Evolutionary conservation across 164 flowering plant genomes (phyloP), one percentile per base, ranked within the genome.

Genomic region (Nymphaea colorata): DNA sequence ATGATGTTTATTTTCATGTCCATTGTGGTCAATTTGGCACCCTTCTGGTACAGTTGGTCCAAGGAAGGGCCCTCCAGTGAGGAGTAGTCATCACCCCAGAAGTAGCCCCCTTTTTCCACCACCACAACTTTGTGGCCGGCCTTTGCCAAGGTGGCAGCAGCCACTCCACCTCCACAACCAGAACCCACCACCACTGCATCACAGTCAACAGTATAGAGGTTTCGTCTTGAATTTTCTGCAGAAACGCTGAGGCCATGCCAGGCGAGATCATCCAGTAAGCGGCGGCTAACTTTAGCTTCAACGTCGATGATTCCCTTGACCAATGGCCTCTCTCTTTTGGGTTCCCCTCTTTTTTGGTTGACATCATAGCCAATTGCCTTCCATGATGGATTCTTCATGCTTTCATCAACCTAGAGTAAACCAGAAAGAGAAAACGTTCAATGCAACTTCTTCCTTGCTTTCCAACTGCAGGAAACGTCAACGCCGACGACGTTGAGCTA

Each of bases 101-200:
- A 85, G 66, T 88, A 88, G 79, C 76, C 75, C 4, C 93, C 93
- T 71, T 88, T 88, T 78, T 88, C 94, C 2, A 88, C 62, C 11
- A 88, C 84, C 4, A 88, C 44, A 0, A 88, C 91, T 69, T 85
- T 85, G 14, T 73, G 71, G 57, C 91, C 91, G 2, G 89, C 69
- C 16, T 61, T 69, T 12, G 94, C 86, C 0, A 88, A 88, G 57
- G 80, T 78, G 5, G 86, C 88, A 4, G 89, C 94, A 5, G 89
- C 86, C 44, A 88, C 94, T 11, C 91, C 91, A 4, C 94, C 94
- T 5, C 94, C 91, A 16, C 81, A 76, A 3, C 94, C 94, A 10
- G 87, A 83, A 18, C 94, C 94, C 2, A 88, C 79, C n/a, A 88
- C 59, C 1, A 84, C 86, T 5, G 77, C 89, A 67, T 88, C 91